phyloP scores from a whole-genome alignment of 805 yeast species.

The Metahyphopichia silvanorum region DNA sequence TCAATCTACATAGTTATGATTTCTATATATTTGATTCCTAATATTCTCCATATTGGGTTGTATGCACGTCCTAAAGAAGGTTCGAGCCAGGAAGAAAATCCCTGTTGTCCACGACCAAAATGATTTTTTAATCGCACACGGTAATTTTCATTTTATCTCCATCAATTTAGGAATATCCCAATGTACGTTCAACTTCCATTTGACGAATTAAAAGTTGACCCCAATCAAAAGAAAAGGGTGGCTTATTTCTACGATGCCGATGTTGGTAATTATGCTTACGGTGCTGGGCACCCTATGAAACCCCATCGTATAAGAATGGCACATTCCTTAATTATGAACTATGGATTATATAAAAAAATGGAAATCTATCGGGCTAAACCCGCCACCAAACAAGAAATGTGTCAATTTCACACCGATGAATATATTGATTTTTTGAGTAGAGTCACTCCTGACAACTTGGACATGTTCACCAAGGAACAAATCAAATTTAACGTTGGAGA shows the following conservation, averaged over 20 bases:
- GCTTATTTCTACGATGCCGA: constrained; percentile 60
- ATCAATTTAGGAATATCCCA: neutral
- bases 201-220: constrained; percentile 42
- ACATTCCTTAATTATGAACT: constrained; percentile 93
- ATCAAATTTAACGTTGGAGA: constrained; percentile 94
- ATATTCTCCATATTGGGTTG: too few species aligned
- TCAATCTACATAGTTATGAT: too few species aligned
- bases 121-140: too few species aligned
- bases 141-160: neutral
- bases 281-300: constrained; percentile 99
- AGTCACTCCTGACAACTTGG: constrained; percentile 90
- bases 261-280: constrained; percentile 96
- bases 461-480: constrained; percentile 82
- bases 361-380: constrained; percentile 96
- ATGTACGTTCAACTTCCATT: constrained; percentile 44
- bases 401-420: constrained; percentile 97
- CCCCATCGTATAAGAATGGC: constrained; percentile 99
- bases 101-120: neutral
- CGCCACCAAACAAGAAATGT: constrained; percentile 96
- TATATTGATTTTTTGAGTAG: constrained; percentile 88
- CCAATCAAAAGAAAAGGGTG: constrained; percentile 37
- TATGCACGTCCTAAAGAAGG: too few species aligned
- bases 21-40: too few species aligned
- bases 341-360: constrained; percentile 94
- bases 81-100: neutral